Evolutionary conservation across 2,329 filamentous ascomycete species (phyloP).

Genomic region (Metarhizium rileyi): DNA sequence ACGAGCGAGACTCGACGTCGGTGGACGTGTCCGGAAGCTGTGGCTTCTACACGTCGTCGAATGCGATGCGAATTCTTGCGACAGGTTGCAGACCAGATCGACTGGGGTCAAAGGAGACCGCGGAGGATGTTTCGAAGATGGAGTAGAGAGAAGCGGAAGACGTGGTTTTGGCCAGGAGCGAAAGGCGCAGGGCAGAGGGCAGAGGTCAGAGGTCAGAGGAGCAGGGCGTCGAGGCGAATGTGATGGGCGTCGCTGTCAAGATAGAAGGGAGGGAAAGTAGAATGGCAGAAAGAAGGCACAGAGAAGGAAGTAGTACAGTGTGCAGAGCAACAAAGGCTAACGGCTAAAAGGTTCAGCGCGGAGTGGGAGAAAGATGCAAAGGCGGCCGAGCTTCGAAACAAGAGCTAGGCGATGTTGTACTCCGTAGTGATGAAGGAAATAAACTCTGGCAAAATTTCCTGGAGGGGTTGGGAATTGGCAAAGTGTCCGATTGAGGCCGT

Average conservation of each 20-base stretch:
- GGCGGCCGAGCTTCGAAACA: no score
- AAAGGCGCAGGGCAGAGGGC: neutral
- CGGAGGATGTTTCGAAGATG: neutral
- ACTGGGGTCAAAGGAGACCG: neutral
- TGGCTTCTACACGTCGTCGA: neutral
- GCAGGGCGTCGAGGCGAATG: no score
- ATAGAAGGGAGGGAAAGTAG: no score
- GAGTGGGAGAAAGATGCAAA: neutral
- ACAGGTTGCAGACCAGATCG: neutral
- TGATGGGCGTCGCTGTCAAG: no score
- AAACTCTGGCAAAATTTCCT: neutral
- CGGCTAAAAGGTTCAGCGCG: neutral
- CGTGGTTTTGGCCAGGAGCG: neutral
- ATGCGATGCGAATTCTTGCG: neutral
- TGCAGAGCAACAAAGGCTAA: neutral
- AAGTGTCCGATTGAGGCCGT: neutral
- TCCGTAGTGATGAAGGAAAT: neutral
- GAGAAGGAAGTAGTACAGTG: neutral
- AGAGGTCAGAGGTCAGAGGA: no score
- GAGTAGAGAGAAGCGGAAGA: conserved; percentile 6
- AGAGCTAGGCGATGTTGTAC: no score
- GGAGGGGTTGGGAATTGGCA: neutral
- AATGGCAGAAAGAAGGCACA: no score
- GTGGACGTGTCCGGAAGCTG: neutral
- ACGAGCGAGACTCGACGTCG: neutral